A percentile compares a stretch with the other conserved stretches of the same genome.
Evolutionary conservation across 73 alveolate species (phyloP).

Genomic region (Paramecium sexaurelia): DNA sequence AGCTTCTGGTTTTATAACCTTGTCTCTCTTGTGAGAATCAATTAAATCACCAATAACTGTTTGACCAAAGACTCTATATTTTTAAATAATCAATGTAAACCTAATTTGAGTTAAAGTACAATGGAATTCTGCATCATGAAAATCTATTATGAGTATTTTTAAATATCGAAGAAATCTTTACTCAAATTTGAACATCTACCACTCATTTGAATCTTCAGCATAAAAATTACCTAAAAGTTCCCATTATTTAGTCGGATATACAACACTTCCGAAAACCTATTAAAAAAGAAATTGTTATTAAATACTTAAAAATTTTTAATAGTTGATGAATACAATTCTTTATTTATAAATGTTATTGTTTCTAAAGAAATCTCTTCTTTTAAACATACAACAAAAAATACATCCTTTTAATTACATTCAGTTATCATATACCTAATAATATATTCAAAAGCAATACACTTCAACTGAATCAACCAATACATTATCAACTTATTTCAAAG

Average conservation of each 20-base stretch:
- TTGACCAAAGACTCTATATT: background rate
- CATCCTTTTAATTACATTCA: background rate
- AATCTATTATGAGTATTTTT: background rate
- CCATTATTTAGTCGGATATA: slow-evolving; percentile 46
- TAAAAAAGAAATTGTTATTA: background rate
- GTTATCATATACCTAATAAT: slow-evolving; percentile 2
- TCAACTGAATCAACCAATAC: slow-evolving; percentile 3
- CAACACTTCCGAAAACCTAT: slow-evolving; percentile 2
- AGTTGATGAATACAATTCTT: slow-evolving; percentile 18
- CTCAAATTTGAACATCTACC: background rate
- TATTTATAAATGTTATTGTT: background rate
- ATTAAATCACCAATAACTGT: slow-evolving; percentile 30
- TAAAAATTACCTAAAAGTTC: slow-evolving; percentile 9
- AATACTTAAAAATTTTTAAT: slow-evolving; percentile 11
- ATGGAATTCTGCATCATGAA: background rate
- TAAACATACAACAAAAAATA: background rate
- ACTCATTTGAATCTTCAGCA: slow-evolving; percentile 35
- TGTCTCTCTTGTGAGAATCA: slow-evolving; percentile 1
- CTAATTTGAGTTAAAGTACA: slow-evolving; percentile 28
- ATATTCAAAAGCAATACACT: background rate
- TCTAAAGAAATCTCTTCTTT: slow-evolving; percentile 40
- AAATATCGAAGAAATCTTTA: background rate
- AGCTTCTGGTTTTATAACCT: background rate
- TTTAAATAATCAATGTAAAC: background rate
- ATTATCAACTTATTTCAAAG: background rate